Evolutionary conservation across 2,329 filamentous ascomycete species (phyloP), one percentile per base, ranked within the genome.

Genomic region (Talaromyces amestolkiae): DNA sequence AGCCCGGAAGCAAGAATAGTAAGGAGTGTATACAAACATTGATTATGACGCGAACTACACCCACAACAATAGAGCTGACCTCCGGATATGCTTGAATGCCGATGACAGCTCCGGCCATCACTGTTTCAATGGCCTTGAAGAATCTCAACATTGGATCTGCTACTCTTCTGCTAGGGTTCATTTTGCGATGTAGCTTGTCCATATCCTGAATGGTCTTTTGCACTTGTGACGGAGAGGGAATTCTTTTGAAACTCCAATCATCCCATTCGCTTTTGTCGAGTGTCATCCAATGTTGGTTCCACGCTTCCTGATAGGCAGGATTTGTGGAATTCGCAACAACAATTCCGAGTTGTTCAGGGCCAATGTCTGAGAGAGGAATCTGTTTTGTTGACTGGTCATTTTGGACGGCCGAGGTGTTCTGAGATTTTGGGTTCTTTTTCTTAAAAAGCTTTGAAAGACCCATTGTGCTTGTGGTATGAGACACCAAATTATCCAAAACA

Each of bases 241-340:
- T 2, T 10, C 39, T 35, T 35, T 22, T 27, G n/a, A 39, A 41
- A 45, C 63, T 65, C 66, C 66, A 67, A 5, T 13, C 63, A 13
- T 33, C 2, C 43, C n/a, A 35, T 66, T 67, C 66, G 15, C 49
- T 58, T 4, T 67, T 43, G 1, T 45, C 58, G 6, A 67, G 63
- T 10, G 60, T 45, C 11, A 45, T 31, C 53, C 63, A 63, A 33
- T 67, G 66, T 19, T 45, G 54, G 8, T 33, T 41, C 66, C 66
- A 67, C 43, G 66, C 66, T 60, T 67, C 66, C 56, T 59, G 49
- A 49, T 66, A 67, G 1, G 66, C 66, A 24, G 45, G 22, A 58
- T 67, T 67, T 3, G 59, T 65, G 4, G 58, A 24, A 7, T 37
- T 15, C 5, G 53, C 53, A 45, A 63, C 27, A 8, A 66, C 15